Evolutionary conservation across 2,329 filamentous ascomycete genomes (phyloP).

Genomic region (Xylariaceae sp.): DNA sequence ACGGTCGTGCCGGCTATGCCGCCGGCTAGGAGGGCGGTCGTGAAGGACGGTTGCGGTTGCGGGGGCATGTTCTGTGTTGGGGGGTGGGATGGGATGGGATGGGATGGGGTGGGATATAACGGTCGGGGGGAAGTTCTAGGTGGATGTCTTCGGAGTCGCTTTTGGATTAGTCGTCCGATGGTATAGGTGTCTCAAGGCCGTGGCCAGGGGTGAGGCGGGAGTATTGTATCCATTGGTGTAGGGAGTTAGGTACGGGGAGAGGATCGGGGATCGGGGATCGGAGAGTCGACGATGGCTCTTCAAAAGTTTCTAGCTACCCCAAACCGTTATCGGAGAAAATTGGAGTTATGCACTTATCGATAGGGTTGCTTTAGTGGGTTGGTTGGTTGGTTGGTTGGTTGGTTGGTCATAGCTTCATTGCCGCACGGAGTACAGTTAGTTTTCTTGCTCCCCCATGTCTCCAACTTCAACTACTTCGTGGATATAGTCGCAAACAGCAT

Average conservation of each 20-base stretch:
- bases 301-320: background rate
- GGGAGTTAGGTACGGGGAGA: too few relatives aligned
- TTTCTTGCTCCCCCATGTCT: too few relatives aligned
- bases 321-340: background rate
- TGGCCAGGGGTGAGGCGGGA: slow-evolving; percentile 2
- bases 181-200: slow-evolving; percentile 9
- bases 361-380: too few relatives aligned
- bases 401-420: too few relatives aligned
- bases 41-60: slow-evolving; percentile 50
- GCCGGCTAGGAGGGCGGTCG: slow-evolving; percentile 72
- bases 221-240: slow-evolving; percentile 8
- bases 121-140: background rate
- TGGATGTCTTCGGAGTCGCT: background rate
- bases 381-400: too few relatives aligned
- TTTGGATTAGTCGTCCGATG: background rate
- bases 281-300: background rate
- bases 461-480: background rate
- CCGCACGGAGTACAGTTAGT: too few relatives aligned
- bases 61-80: slow-evolving; percentile 14
- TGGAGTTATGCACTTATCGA: background rate
- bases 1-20: slow-evolving; percentile 93
- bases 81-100: background rate
- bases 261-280: too few relatives aligned
- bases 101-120: background rate
- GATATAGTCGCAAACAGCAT: slow-evolving; percentile 3